phyloP scores from a whole-genome alignment of 768 basidiomycete species.

The Amanita exitialis region DNA sequence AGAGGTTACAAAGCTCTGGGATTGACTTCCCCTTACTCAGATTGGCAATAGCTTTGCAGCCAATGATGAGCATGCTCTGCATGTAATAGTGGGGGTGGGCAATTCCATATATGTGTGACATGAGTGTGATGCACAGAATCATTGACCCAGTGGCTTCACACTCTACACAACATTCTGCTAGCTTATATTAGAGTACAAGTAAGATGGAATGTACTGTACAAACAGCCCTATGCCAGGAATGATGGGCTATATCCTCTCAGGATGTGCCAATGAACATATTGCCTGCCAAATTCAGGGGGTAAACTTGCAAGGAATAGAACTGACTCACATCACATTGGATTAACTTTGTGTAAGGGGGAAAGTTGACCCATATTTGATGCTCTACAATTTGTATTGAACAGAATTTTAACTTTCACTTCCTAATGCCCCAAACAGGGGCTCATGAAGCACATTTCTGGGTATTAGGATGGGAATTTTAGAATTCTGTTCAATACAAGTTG shows the following conservation, averaged over 20 bases:
- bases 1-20: too few relatives aligned
- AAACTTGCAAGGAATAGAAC: neutral
- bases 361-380: neutral
- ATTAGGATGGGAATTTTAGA: too few relatives aligned
- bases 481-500: neutral
- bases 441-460: neutral
- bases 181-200: neutral
- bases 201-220: neutral
- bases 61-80: too few relatives aligned
- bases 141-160: neutral
- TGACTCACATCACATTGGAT: too few relatives aligned
- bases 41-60: too few relatives aligned
- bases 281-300: neutral
- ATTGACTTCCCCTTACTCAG: too few relatives aligned
- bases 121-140: neutral
- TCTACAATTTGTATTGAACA: neutral
- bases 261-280: neutral
- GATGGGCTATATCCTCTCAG: neutral
- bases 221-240: neutral
- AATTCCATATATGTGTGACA: neutral
- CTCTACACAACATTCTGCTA: neutral
- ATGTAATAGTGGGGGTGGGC: neutral
- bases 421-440: neutral
- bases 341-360: too few relatives aligned
- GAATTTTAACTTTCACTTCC: neutral